Conservation (phyloP, 768 basidiomycete genomes). For the Russula vinacea region DNA sequence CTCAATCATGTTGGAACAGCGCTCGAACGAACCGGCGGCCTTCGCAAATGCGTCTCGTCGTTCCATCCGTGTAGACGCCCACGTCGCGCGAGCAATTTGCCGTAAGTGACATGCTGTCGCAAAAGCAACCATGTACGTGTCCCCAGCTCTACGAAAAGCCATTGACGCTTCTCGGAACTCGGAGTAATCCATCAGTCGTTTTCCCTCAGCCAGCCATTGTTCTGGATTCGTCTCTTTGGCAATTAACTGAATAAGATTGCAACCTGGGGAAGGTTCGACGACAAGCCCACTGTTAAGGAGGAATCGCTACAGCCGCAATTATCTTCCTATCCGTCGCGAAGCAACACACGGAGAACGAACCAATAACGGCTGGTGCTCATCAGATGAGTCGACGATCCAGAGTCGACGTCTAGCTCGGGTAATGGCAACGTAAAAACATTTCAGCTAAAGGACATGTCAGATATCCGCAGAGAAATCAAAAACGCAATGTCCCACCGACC, state of each 20-base stretch:
- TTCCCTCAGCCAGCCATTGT: conserved; percentile 18
- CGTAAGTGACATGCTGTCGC: conserved; percentile 3
- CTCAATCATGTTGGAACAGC: neutral
- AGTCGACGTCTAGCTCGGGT: conserved; percentile 66
- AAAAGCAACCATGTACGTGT: conserved; percentile 1
- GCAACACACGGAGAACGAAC: conserved; percentile 40
- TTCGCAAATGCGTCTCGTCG: conserved; percentile 6
- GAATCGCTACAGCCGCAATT: conserved; percentile 1
- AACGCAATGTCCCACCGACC: conserved; percentile 1
- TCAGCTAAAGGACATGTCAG: conserved; percentile 44
- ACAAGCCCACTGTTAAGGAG: conserved; percentile 4
- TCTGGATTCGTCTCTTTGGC: neutral
- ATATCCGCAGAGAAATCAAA: neutral
- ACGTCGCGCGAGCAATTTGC: conserved; percentile 11
- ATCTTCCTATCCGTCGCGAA: neutral
- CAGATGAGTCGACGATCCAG: conserved; percentile 65
- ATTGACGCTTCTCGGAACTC: conserved; percentile 16
- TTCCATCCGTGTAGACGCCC: neutral
- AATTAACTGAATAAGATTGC: conserved; percentile 1
- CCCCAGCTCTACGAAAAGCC: conserved; percentile 15
- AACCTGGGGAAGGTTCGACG: neutral
- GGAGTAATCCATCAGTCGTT: neutral
- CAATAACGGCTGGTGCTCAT: conserved; percentile 41
- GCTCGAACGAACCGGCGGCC: conserved; percentile 10
- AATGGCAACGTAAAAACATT: conserved; percentile 66